Conservation (phyloP, 2,329 filamentous ascomycete species). For the Furcasterigmium furcatum region DNA sequence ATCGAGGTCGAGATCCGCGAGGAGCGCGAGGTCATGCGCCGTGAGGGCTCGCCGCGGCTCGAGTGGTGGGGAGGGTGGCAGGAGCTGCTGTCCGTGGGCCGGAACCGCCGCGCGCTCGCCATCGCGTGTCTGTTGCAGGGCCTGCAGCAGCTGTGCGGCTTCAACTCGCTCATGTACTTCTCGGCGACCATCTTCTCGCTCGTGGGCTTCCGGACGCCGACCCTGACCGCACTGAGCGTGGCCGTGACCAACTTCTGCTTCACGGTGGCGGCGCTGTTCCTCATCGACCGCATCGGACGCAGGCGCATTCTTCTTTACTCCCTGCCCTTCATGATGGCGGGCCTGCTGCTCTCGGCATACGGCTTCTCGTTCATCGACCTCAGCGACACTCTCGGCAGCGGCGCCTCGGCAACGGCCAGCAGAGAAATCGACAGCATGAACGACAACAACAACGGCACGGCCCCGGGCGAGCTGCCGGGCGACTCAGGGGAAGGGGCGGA, state of each 20-base stretch:
- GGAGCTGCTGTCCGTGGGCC: slow-evolving; percentile 53
- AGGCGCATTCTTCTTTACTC: slow-evolving; percentile 78
- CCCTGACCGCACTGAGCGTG: slow-evolving; percentile 74
- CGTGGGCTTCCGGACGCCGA: slow-evolving; percentile 75
- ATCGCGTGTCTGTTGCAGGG: slow-evolving; percentile 87
- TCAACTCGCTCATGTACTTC: slow-evolving; percentile 92
- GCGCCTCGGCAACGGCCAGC: slow-evolving; percentile 12
- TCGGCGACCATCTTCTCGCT: slow-evolving; percentile 78
- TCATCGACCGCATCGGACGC: slow-evolving; percentile 78
- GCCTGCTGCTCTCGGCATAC: slow-evolving; percentile 66
- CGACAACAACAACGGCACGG: slow-evolving; percentile 14
- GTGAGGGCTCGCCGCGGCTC: slow-evolving; percentile 24
- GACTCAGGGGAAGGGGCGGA: slow-evolving; percentile 4
- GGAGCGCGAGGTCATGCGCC: slow-evolving; percentile 55
- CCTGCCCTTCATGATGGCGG: slow-evolving; percentile 77
- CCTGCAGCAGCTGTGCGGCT: slow-evolving; percentile 84
- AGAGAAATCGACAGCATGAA: background rate
- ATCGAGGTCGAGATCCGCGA: slow-evolving; percentile 75
- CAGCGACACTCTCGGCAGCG: slow-evolving; percentile 8
- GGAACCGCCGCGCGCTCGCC: slow-evolving; percentile 70
- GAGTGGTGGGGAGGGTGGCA: slow-evolving; percentile 44
- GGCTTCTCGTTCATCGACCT: slow-evolving; percentile 67
- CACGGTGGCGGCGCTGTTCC: slow-evolving; percentile 68
- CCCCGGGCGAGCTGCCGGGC: slow-evolving; percentile 9
- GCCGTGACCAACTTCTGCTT: slow-evolving; percentile 82